These are phyloP conservation scores for Linnemannia exigua DNA, from an alignment of 192 early-diverging fungal species.

Conservation along the genomic window DNA sequence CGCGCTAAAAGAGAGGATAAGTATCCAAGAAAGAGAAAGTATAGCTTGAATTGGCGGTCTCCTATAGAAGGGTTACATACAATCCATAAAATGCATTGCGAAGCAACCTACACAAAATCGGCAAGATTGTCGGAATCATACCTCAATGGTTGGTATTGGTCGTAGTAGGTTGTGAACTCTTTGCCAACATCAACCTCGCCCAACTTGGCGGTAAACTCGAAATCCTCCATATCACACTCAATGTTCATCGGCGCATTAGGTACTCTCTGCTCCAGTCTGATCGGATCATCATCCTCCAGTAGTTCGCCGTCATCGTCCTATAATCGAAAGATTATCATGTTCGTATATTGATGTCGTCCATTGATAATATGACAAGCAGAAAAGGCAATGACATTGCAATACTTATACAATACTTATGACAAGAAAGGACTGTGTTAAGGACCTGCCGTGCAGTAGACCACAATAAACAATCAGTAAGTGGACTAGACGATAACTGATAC, in stretches of 20 bases:
- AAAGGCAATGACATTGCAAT: neutral
- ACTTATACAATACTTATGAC: neutral
- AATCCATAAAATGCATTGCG: neutral
- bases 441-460: neutral
- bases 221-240: neutral
- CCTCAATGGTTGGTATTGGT: neutral
- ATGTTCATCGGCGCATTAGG: constrained; percentile 3
- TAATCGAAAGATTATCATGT: neutral
- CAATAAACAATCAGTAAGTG: too few relatives aligned
- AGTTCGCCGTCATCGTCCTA: neutral
- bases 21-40: neutral
- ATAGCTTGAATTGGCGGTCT: neutral
- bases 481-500: too few relatives aligned
- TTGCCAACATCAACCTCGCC: neutral
- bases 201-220: neutral
- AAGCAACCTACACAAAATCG: constrained; percentile 2
- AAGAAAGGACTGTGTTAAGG: neutral
- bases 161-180: neutral
- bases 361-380: neutral
- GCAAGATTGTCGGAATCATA: neutral
- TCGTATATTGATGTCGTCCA: neutral
- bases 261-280: neutral
- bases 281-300: neutral
- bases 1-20: neutral
- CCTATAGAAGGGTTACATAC: neutral